A percentile compares a stretch with the other conserved stretches of the same genome.
Evolutionary conservation across 1,284 basidiomycete species (phyloP).

Genomic region (Sporisorium graminicola): DNA sequence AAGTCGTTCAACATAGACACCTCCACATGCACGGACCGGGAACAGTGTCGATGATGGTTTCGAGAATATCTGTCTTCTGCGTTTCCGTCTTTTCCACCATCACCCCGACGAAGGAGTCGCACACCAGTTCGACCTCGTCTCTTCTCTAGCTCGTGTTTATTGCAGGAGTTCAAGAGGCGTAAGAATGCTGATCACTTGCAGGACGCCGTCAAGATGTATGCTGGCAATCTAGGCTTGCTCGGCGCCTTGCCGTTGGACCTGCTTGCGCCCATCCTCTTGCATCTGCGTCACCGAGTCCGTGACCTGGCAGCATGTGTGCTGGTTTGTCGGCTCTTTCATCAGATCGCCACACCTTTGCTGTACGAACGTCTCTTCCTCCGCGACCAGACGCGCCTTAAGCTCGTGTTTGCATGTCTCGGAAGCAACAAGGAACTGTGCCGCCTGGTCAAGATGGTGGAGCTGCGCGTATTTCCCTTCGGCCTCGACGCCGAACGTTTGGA

Average conservation of each 20-base stretch:
- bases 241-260: constrained; percentile 60
- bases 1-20: not conserved
- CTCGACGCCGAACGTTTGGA: constrained; percentile 63
- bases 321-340: constrained; percentile 42
- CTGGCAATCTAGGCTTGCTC: constrained; percentile 18
- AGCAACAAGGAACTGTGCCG: constrained; percentile 39
- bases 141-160: constrained; percentile 11
- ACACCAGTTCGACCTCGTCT: too few relatives aligned
- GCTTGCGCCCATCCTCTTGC: constrained; percentile 48
- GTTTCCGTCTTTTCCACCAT: not conserved
- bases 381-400: constrained; percentile 58
- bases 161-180: not conserved
- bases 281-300: constrained; percentile 49
- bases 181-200: constrained; percentile 18
- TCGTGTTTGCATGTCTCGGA: constrained; percentile 57
- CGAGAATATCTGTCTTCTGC: not conserved
- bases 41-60: not conserved
- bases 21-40: constrained; percentile 29
- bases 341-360: constrained; percentile 53
- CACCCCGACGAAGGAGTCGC: not conserved
- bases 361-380: constrained; percentile 65
- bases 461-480: constrained; percentile 66
- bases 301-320: constrained; percentile 59
- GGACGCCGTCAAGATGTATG: constrained; percentile 3
- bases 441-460: constrained; percentile 57